Base-by-base conservation (phyloP, 179 eudicot species). In the Monotropa hypopitys region DNA sequence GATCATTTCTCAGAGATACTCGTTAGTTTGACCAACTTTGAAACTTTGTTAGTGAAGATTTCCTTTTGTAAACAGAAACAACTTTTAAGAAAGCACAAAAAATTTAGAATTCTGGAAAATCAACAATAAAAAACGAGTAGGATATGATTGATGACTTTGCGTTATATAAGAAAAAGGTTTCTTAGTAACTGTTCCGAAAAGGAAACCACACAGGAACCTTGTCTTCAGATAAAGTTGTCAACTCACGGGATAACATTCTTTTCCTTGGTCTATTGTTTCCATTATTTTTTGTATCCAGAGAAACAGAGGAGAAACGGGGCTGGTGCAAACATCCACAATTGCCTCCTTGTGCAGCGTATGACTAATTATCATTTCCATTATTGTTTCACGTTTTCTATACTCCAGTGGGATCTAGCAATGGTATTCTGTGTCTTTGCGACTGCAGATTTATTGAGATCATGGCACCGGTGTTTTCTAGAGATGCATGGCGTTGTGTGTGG, bases 401-500 rank as follows among this genome's bases (percentile, higher is more conserved):
- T 15, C 74, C 42, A 23, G 80, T n/a, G n/a, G 9, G 35, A 49
- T 65, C 33, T 16, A 47, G 42, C 51, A 45, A 9, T 26, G n/a
- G n/a, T n/a, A n/a, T n/a, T n/a, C n/a, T 16, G 4, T 26, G 73
- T n/a, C 9, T 46, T 45, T 33, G 35, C 13, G 62, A 35, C 23
- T 28, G 12, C 20, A 40, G 91, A 65, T 88, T 88, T 74, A 80
- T 88, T 26, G 91, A 88, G 80, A 88, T 88, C 35, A 88, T 88
- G 91, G 91, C 88, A 56, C 91, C 91, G 4, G 91, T 87, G 16
- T 88, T 87, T 77, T 88, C 91, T 28, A 79, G 88, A 66, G 80
- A 79, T 33, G 84, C 91, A 50, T 88, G 91, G 91, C 82, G 84
- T 13, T 88, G 91, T 68, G 89, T 87, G 4, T 88, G 91, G 91